phyloP scores from a whole-genome alignment of 371 early-diverging fungal genomes.

The Thermomucor indicae-seudaticae region DNA sequence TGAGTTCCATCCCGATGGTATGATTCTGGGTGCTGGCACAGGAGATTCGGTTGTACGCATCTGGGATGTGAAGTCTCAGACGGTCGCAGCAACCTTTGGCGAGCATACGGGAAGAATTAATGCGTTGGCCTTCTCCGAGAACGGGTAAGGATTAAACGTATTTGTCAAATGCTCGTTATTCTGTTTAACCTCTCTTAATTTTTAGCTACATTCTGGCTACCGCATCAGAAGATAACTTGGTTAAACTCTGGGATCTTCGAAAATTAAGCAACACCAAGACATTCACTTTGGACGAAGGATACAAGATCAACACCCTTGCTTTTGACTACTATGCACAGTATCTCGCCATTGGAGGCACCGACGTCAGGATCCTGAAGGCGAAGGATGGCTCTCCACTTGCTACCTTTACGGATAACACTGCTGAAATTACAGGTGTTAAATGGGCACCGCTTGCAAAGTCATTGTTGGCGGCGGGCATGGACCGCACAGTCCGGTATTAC shows the following conservation, averaged over 20 bases:
- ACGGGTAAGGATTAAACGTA: conserved; percentile 53
- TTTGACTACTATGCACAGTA: conserved; percentile 87
- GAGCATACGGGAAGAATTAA: conserved; percentile 69
- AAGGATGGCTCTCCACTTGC: conserved; percentile 75
- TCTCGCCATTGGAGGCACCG: conserved; percentile 72
- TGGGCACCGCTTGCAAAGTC: conserved; percentile 56
- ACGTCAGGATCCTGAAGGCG: conserved; percentile 65
- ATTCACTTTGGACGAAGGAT: conserved; percentile 56
- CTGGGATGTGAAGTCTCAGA: conserved; percentile 81
- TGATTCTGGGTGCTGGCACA: conserved; percentile 81
- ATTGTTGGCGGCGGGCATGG: conserved; percentile 56
- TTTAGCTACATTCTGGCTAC: conserved; percentile 83
- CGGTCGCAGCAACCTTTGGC: conserved; percentile 67
- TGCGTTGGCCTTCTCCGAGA: conserved; percentile 83
- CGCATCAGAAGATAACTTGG: conserved; percentile 62
- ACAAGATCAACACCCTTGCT: conserved; percentile 55
- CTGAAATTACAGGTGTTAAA: conserved; percentile 60
- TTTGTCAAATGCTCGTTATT: neutral
- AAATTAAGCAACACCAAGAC: conserved; percentile 74
- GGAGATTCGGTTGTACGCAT: conserved; percentile 71
- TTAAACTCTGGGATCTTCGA: conserved; percentile 90
- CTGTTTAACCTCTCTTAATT: neutral
- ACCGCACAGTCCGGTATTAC: conserved; percentile 62
- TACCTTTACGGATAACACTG: conserved; percentile 50
- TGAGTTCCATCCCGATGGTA: conserved; percentile 91